Evolutionary conservation across 768 basidiomycete genomes (phyloP).

Genomic region (Xerocomellus intermedius): DNA sequence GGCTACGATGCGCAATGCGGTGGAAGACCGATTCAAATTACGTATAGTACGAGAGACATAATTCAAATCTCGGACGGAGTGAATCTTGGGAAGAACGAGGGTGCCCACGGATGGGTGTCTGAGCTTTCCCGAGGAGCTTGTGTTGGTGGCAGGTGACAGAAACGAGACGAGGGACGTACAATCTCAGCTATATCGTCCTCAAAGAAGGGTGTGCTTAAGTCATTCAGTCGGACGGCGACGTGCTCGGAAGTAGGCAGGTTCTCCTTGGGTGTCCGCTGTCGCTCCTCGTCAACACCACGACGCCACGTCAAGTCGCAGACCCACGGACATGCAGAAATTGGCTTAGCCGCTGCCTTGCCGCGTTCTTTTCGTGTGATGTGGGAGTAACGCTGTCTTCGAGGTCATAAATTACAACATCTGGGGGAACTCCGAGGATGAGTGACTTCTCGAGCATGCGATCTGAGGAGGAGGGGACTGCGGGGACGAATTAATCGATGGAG

Average conservation of each 20-base stretch:
- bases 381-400: slow-evolving; percentile 85
- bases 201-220: slow-evolving; percentile 64
- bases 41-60: slow-evolving; percentile 47
- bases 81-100: slow-evolving; percentile 84
- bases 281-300: slow-evolving; percentile 17
- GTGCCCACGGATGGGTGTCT: slow-evolving; percentile 49
- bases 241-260: slow-evolving; percentile 44
- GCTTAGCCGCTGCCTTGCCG: slow-evolving; percentile 54
- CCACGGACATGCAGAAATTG: slow-evolving; percentile 54
- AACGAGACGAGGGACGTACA: slow-evolving; percentile 35
- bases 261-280: slow-evolving; percentile 25
- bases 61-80: slow-evolving; percentile 65
- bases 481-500: background rate
- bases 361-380: slow-evolving; percentile 50
- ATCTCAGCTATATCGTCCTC: slow-evolving; percentile 59
- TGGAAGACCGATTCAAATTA: slow-evolving; percentile 23
- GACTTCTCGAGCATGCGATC: slow-evolving; percentile 83
- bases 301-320: slow-evolving; percentile 1
- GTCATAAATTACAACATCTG: slow-evolving; percentile 85
- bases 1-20: slow-evolving; percentile 62
- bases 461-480: slow-evolving; percentile 72
- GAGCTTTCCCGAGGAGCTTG: slow-evolving; percentile 36
- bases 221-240: slow-evolving; percentile 74
- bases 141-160: slow-evolving; percentile 1
- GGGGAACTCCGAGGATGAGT: slow-evolving; percentile 41